These are phyloP conservation scores for Thalia dealbata DNA, from an alignment of 176 grass and related monocot species.

Conservation along the genomic window DNA sequence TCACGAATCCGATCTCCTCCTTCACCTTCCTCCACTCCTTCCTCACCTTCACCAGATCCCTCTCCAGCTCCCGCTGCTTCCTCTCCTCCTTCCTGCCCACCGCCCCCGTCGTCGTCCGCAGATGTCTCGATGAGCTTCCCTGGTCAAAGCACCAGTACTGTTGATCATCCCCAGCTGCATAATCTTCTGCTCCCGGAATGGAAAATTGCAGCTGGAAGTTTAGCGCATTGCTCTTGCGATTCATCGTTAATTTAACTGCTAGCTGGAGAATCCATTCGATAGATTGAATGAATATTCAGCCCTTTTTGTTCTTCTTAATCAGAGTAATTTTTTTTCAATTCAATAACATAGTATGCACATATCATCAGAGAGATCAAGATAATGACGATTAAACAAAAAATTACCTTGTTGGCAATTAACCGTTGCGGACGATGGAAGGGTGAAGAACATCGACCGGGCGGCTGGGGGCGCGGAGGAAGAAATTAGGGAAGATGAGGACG, in stretches of 20 bases:
- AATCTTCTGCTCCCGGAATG: neutral
- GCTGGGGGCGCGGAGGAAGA: too few species aligned
- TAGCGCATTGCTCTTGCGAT: slow-evolving; percentile 21
- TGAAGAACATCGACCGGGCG: too few species aligned
- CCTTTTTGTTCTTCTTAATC: too few species aligned
- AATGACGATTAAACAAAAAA: too few species aligned
- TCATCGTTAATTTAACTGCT: slow-evolving; percentile 5
- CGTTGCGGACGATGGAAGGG: too few species aligned
- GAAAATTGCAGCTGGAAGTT: slow-evolving; percentile 24
- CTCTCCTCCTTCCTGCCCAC: slow-evolving; percentile 27
- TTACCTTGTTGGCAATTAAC: too few species aligned
- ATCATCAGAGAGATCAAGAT: too few species aligned
- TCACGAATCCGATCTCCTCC: neutral
- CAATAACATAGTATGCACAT: too few species aligned
- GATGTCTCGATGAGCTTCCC: slow-evolving; percentile 22
- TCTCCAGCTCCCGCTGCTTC: slow-evolving; percentile 41
- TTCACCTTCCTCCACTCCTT: slow-evolving; percentile 10
- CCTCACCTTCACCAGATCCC: slow-evolving; percentile 13
- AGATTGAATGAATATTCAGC: too few species aligned
- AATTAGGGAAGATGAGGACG: too few species aligned
- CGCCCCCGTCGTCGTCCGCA: neutral
- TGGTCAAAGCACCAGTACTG: slow-evolving; percentile 10
- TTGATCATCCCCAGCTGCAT: neutral
- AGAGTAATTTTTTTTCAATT: too few species aligned
- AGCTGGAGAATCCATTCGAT: too few species aligned